Evolutionary conservation across 2,329 filamentous ascomycete genomes (phyloP).

Genomic region (Pseudocercospora pini-densiflorae): DNA sequence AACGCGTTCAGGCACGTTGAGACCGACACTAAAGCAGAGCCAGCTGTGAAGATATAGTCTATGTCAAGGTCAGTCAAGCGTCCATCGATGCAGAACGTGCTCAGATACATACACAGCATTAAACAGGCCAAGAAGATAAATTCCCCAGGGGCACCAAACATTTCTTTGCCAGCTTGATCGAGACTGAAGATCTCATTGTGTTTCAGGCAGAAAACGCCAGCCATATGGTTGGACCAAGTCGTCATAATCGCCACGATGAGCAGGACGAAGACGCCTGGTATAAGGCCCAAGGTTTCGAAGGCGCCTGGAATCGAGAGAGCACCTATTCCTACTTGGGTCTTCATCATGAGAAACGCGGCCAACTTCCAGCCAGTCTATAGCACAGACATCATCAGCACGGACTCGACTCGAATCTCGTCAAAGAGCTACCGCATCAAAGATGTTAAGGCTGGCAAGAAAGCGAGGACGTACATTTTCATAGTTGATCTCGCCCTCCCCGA

Average conservation of each 20-base stretch:
- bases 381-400: background rate
- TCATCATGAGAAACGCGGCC: background rate
- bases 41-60: conserved; percentile 37
- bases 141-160: conserved; percentile 58
- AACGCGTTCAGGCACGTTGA: conserved; percentile 33
- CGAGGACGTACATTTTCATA: background rate
- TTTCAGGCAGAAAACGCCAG: conserved; percentile 57
- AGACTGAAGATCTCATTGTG: conserved; percentile 62
- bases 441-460: background rate
- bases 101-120: conserved; percentile 13
- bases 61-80: background rate
- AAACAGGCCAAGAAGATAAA: conserved; percentile 49
- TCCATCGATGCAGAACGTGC: background rate
- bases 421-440: background rate
- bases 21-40: conserved; percentile 41
- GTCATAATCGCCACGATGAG: conserved; percentile 48
- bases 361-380: background rate
- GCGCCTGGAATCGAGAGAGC: conserved; percentile 54
- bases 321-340: conserved; percentile 47
- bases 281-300: conserved; percentile 48
- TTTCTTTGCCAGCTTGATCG: conserved; percentile 59
- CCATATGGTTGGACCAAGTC: conserved; percentile 55
- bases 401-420: background rate
- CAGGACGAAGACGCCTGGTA: conserved; percentile 54
- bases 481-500: background rate